Conservation (phyloP, 2,329 filamentous ascomycete species). For the Colletotrichum lentis region DNA sequence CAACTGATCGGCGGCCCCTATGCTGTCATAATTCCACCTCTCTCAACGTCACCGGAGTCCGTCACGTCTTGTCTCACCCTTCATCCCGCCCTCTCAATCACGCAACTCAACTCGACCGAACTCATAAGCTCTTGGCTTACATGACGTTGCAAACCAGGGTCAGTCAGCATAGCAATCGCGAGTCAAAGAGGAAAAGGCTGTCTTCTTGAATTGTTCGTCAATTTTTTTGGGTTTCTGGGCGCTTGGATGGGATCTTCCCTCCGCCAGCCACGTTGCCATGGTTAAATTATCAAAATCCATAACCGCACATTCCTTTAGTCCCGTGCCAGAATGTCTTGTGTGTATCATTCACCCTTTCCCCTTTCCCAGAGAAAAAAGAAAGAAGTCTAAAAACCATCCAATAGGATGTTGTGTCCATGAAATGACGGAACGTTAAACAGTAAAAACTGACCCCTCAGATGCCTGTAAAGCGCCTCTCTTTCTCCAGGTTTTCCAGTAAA, state of each 20-base stretch:
- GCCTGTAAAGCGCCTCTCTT: conserved; percentile 32
- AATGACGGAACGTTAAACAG: background rate
- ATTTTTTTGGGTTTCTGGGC: conserved; percentile 11
- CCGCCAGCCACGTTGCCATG: conserved; percentile 15
- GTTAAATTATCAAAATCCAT: conserved; percentile 24
- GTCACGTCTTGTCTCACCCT: background rate
- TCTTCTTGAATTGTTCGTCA: background rate
- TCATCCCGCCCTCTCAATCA: background rate
- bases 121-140: background rate
- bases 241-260: background rate
- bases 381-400: conserved; percentile 31
- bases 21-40: conserved; percentile 1
- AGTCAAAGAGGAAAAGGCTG: background rate
- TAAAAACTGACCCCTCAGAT: conserved; percentile 2
- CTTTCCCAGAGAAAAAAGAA: background rate
- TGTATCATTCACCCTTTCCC: conserved; percentile 22
- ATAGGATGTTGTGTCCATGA: conserved; percentile 25
- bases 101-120: conserved; percentile 1
- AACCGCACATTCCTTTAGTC: conserved; percentile 32
- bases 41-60: background rate
- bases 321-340: conserved; percentile 30
- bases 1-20: conserved; percentile 1
- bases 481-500: conserved; percentile 21
- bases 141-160: background rate
- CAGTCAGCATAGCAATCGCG: background rate